Conservation (phyloP, 1,284 basidiomycete species). For the Wallemia mellicola region DNA sequence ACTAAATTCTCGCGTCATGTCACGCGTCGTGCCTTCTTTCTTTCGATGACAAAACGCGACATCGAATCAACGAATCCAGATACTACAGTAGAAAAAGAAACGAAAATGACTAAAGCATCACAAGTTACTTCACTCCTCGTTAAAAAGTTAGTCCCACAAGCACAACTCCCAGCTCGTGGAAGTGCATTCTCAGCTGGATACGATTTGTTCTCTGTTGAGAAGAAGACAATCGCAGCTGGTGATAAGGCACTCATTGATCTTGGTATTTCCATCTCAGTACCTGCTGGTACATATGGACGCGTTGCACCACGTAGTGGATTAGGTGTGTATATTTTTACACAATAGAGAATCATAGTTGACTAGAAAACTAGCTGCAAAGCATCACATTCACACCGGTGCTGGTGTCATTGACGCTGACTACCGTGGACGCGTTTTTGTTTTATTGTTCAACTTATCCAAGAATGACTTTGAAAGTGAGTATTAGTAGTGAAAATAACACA, state of each 20-base stretch:
- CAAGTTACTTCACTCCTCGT: conserved; percentile 26
- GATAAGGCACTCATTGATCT: conserved; percentile 73
- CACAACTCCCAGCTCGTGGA: conserved; percentile 59
- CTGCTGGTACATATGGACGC: conserved; percentile 72
- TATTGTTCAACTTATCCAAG: conserved; percentile 67
- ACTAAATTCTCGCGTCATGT: background rate
- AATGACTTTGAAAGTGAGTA: conserved; percentile 52
- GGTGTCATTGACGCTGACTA: conserved; percentile 94
- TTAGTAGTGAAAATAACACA: too few relatives aligned
- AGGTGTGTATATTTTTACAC: too few relatives aligned
- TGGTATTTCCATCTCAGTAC: conserved; percentile 72
- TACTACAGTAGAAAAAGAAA: background rate
- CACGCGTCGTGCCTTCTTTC: background rate
- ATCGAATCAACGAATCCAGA: background rate
- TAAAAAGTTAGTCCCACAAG: conserved; percentile 53
- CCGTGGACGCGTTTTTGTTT: conserved; percentile 66
- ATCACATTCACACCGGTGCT: conserved; percentile 86
- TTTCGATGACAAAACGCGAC: background rate
- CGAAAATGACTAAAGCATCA: background rate
- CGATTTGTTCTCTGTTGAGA: conserved; percentile 69
- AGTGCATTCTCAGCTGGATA: conserved; percentile 68
- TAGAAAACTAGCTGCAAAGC: conserved; percentile 69
- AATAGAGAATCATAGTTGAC: too few relatives aligned
- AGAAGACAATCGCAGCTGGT: conserved; percentile 42
- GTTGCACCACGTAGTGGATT: conserved; percentile 81